Evolutionary conservation across 1,284 basidiomycete genomes (phyloP).

Genomic region (Pseudozyma sp.): DNA sequence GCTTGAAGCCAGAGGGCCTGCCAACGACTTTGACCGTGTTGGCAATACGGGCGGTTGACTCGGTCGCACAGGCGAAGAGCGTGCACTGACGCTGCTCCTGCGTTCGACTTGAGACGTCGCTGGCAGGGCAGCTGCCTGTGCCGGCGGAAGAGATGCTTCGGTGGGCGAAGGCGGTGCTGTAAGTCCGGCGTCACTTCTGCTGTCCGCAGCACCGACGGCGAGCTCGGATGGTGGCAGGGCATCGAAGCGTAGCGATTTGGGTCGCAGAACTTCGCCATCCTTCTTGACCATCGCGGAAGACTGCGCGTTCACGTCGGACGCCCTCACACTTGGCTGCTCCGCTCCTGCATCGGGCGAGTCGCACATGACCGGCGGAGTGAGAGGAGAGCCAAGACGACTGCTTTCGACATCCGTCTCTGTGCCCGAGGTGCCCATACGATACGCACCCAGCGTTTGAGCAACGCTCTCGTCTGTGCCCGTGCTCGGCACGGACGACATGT

Average conservation of each 20-base stretch:
- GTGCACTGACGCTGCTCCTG: slow-evolving; percentile 24
- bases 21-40: slow-evolving; percentile 32
- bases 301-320: slow-evolving; percentile 3
- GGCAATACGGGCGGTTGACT: slow-evolving; percentile 26
- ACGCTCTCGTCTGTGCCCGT: slow-evolving; percentile 42
- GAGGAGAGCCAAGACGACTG: slow-evolving; percentile 28
- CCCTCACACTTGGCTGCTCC: slow-evolving; percentile 6
- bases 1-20: slow-evolving; percentile 16
- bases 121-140: neutral
- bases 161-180: slow-evolving; percentile 14
- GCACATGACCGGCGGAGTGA: slow-evolving; percentile 26
- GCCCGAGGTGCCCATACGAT: slow-evolving; percentile 16
- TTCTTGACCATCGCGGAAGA: slow-evolving; percentile 29
- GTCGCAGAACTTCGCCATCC: slow-evolving; percentile 12
- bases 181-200: neutral
- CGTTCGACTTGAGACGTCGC: slow-evolving; percentile 7
- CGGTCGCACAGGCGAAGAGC: slow-evolving; percentile 24
- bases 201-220: neutral
- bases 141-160: slow-evolving; percentile 4
- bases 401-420: slow-evolving; percentile 23
- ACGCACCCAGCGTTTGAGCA: slow-evolving; percentile 14
- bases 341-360: slow-evolving; percentile 5
- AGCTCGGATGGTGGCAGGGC: slow-evolving; percentile 21
- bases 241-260: slow-evolving; percentile 51
- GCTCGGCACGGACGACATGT: slow-evolving; percentile 38